A percentile compares a stretch with the other conserved stretches of the same genome.
Conservation (phyloP, 2,329 filamentous ascomycete species). For the Venturia pyrina region DNA sequence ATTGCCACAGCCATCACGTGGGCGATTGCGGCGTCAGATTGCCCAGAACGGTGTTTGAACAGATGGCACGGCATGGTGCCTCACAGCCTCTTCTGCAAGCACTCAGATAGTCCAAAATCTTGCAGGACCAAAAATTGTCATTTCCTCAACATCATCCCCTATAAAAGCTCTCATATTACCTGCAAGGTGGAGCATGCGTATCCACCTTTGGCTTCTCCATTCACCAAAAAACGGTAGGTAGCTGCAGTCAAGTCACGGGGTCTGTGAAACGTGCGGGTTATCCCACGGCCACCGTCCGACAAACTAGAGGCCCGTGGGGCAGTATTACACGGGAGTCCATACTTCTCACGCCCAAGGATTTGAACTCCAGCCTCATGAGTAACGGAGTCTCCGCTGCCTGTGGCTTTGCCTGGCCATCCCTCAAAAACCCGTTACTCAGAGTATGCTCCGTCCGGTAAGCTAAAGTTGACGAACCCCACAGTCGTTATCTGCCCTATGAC, state of each 20-base stretch:
- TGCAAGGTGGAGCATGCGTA: not conserved
- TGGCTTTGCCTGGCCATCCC: not conserved
- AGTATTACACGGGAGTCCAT: not conserved
- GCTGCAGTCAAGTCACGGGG: not conserved
- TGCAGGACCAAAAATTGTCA: constrained; percentile 4
- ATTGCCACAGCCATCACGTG: constrained; percentile 2
- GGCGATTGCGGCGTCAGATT: not conserved
- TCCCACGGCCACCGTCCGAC: not conserved
- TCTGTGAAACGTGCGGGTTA: not conserved
- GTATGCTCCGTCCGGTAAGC: constrained; percentile 1
- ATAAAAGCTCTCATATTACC: not conserved
- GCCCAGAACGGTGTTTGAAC: not conserved
- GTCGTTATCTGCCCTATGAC: not conserved
- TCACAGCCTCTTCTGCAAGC: constrained; percentile 3
- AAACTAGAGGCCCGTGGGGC: not conserved
- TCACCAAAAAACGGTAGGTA: not conserved
- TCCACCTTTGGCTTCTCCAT: not conserved
- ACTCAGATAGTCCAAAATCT: not conserved
- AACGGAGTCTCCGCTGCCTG: constrained; percentile 2
- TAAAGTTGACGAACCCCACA: constrained; percentile 1
- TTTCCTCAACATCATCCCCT: not conserved
- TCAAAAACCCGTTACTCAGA: constrained; percentile 3
- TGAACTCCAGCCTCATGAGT: not conserved
- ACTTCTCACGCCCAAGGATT: not conserved
- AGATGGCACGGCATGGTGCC: constrained; percentile 1